Base-by-base conservation (phyloP, 1,284 basidiomycete species). In the Inonotus obliquus region DNA sequence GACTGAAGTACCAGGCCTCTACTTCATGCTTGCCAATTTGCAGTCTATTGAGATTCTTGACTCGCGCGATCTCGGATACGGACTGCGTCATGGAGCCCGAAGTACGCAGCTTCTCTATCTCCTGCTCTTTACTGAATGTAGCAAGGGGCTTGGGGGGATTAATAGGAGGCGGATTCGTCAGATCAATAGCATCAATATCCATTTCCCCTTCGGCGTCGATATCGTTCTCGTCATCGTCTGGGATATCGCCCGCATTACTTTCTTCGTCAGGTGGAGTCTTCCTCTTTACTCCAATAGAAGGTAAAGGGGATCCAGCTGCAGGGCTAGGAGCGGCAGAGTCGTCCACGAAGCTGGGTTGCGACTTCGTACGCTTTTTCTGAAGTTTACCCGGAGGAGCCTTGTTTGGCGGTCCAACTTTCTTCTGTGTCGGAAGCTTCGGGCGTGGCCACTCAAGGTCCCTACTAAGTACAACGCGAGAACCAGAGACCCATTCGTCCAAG, bases 81-180 rank as follows among this genome's bases (percentile, higher is more conserved):
- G 93, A 94, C 76, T 99, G 97, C 0, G 96, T 99, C 96, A 99
- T 99, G 35, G 94, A 97, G 13, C 97, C 97, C 4, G 93, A 94
- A 17, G 96, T 98, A 38, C 97, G 88, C 17, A 99, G 83, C 75
- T 98, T 98, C 78, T 99, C 96, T 67, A 99, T 98, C 75, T 99
- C 97, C 73, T 97, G 91, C 74, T 97, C 92, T 75, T 99, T 99
- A 74, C 92, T 97, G 71, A 93, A 91, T 60, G 78, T 73, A 60
- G 82, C 79, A 25, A 74, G 69, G 27, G 79, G 77, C 29, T 79
- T 79, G 1, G 79, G 79, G 0, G 80, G 74, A 64, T 78, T 75
- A 7, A 73, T 67, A 2, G 72, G 66, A 27, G 71, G 69, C 10
- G 66, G 70, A 63, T 72, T 75, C 56, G 73, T 73, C 19, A 77